These are phyloP conservation scores for Sorghum bicolor DNA, from an alignment of 176 grass and related monocot species.

Conservation along the genomic window Sorghum_bicolor_NCBIv3 NC_012874.2:2589501-2590000, in stretches of 20 bases:
- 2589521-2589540: conserved; percentile 13
- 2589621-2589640: conserved; percentile 4
- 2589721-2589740: conserved; percentile 16
- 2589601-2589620: conserved; percentile 34
- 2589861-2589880: neutral
- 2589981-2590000: neutral
- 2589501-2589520: neutral
- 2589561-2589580: conserved; percentile 24
- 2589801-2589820: neutral
- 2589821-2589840: neutral
- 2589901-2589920: neutral
- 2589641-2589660: conserved; percentile 20
- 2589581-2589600: conserved; percentile 16
- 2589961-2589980: conserved; percentile 3
- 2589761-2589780: neutral
- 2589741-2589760: neutral
- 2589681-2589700: conserved; percentile 22
- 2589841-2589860: neutral
- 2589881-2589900: neutral
- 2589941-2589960: neutral
- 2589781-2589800: conserved; percentile 2
- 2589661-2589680: conserved; percentile 10
- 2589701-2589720: conserved; percentile 20
- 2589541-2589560: neutral
- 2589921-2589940: neutral